Evolutionary conservation across 345 rosid species (phyloP), one percentile per base, ranked within the genome.

Genomic region (Heritiera fomes): DNA sequence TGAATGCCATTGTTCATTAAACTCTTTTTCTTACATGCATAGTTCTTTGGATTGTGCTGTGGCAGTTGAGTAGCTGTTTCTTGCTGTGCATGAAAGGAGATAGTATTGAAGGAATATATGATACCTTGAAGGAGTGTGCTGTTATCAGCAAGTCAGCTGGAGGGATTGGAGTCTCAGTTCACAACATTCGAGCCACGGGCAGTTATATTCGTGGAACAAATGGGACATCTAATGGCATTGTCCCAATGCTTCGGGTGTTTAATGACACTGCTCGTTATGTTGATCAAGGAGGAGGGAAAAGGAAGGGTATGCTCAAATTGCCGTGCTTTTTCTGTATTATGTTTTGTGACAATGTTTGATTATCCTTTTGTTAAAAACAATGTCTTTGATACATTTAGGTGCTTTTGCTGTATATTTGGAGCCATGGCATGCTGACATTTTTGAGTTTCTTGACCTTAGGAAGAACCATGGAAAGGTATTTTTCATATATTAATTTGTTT

Each of bases 61-160:
- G 79, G 81, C 89, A 94, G 98, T 66, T 94, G 88, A 94, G 97
- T 78, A 94, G 97, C 78, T 94, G 97, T 83, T 93, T 93, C 86
- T 82, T 94, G 83, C 56, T 93, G 38, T 94, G 98, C 84, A 94
- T 94, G 97, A 93, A 94, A 84, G 95, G 93, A 58, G 97, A 94
- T 77, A 93, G 97, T 77, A 94, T 94, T 83, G 97, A 93, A 78
- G 98, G 97, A 68, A 93, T 94, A 53, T 94, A 94, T 81, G 98
- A 94, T 59, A 91, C 97, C 9, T 78, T 94, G 82, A 94, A 93
- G 88, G 97, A 94, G 83, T 94, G 97, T 88, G 98, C 95, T 80
- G 93, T 94, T 73, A 93, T 94, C 76, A 94, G 97, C 84, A 94
- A 94, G 82, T 94, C 98, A 17, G 97, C 94, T 83, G 97, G 98